phyloP scores from a whole-genome alignment of 202 grass and related monocot genomes.

The Carex arenaria region DNA sequence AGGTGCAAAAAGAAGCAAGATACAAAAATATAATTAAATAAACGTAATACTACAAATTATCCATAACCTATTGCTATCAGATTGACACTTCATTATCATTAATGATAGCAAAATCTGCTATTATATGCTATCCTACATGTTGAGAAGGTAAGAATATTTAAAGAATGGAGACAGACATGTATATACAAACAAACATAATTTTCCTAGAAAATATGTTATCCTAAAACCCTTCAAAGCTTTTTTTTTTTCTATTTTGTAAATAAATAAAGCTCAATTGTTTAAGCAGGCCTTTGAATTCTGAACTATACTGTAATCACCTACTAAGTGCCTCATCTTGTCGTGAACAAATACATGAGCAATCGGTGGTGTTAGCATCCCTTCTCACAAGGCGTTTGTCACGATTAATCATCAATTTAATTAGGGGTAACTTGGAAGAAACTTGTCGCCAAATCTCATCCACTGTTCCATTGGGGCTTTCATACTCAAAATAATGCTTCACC shows the following conservation, averaged over 20 bases:
- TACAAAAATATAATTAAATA: not conserved
- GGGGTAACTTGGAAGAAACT: slow-evolving; percentile 74
- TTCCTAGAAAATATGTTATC: slow-evolving; percentile 14
- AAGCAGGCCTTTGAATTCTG: not conserved
- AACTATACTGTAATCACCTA: slow-evolving; percentile 16
- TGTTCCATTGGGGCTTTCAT: slow-evolving; percentile 72
- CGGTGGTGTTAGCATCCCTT: slow-evolving; percentile 38
- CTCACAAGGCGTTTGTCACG: slow-evolving; percentile 65
- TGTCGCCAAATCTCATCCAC: slow-evolving; percentile 90
- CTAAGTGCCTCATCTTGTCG: slow-evolving; percentile 23
- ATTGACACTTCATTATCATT: not conserved
- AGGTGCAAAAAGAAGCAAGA: not conserved
- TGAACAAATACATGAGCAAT: slow-evolving; percentile 81
- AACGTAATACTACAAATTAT: not conserved
- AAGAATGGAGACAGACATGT: not conserved
- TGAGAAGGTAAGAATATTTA: not conserved
- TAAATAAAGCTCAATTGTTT: not conserved
- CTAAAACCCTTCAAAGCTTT: not conserved
- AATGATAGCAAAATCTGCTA: not conserved
- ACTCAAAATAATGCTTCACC: slow-evolving; percentile 83
- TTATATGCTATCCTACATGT: not conserved
- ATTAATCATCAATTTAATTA: slow-evolving; percentile 84
- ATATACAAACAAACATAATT: not conserved
- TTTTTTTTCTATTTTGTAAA: slow-evolving; percentile 8
- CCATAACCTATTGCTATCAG: not conserved